Percentiles rank a stretch among this genome's conserved stretches.
These are phyloP conservation scores for Erythrophleum fordii DNA, from an alignment of 306 rosid species.

Conservation along the genomic window DNA sequence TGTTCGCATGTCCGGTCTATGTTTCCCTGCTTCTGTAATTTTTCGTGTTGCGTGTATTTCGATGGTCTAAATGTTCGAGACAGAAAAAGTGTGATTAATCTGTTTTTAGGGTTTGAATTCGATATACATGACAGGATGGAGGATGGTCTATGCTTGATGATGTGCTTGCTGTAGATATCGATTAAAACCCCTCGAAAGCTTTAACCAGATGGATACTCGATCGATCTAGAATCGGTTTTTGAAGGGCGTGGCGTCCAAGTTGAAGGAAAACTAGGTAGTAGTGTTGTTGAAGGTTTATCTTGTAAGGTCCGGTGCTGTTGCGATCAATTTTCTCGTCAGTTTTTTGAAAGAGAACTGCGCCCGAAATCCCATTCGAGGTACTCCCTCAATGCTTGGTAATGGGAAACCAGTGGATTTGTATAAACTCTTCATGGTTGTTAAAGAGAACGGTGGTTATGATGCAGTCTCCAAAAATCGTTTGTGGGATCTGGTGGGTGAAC, in stretches of 20 bases:
- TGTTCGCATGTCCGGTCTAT: conserved; percentile 10
- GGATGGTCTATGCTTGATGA: conserved; percentile 51
- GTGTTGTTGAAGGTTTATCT: conserved; percentile 25
- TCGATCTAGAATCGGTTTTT: conserved; percentile 36
- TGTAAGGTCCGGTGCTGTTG: conserved; percentile 52
- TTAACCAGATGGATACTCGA: conserved; percentile 12
- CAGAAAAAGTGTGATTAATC: conserved; percentile 23
- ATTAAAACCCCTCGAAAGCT: conserved; percentile 35
- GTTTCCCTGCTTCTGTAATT: neutral
- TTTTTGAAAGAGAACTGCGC: conserved; percentile 42
- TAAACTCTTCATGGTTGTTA: conserved; percentile 73
- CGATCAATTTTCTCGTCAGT: conserved; percentile 38
- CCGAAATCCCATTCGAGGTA: conserved; percentile 27
- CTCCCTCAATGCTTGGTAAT: conserved; percentile 54
- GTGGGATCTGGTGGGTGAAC: conserved; percentile 71
- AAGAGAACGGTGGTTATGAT: conserved; percentile 75
- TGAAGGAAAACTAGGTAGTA: conserved; percentile 28
- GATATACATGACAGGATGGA: conserved; percentile 60
- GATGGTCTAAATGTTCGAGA: neutral
- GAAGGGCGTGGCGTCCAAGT: conserved; percentile 5
- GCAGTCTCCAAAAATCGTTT: conserved; percentile 40
- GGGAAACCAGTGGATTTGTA: conserved; percentile 66
- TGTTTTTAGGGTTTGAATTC: conserved; percentile 45
- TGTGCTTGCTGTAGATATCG: conserved; percentile 42
- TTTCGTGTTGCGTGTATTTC: neutral